phyloP scores from a whole-genome alignment of 2,329 filamentous ascomycete species.

The Aspergillus calidoustus region DNA sequence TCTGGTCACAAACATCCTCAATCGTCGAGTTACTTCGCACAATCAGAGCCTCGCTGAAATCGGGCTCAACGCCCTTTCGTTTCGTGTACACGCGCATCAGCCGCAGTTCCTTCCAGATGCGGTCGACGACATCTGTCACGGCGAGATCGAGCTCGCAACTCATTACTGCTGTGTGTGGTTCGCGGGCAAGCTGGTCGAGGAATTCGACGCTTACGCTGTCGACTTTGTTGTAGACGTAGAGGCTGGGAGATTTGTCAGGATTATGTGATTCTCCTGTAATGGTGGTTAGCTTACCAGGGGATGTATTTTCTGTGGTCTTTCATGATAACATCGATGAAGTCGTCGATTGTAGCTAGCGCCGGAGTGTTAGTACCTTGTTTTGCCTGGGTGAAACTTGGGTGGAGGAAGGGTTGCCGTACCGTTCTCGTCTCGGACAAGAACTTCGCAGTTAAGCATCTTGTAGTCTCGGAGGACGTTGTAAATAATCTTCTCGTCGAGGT shows the following conservation, averaged over 20 bases:
- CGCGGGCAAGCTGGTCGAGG: constrained; percentile 86
- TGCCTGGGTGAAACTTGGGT: background rate
- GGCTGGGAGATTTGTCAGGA: constrained; percentile 46
- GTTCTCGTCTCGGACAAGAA: constrained; percentile 91
- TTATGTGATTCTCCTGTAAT: background rate
- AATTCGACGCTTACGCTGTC: constrained; percentile 93
- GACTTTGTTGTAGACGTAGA: constrained; percentile 99
- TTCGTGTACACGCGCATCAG: constrained; percentile 96
- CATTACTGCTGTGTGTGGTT: constrained; percentile 96
- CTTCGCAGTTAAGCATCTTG: constrained; percentile 97
- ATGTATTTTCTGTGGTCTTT: constrained; percentile 99
- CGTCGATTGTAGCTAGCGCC: constrained; percentile 79
- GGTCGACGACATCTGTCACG: constrained; percentile 88
- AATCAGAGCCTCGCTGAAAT: constrained; percentile 90
- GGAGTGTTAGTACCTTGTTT: constrained; percentile 1
- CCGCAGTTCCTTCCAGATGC: constrained; percentile 90
- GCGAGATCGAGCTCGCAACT: constrained; percentile 94
- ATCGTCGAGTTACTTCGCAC: constrained; percentile 86
- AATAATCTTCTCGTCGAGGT: constrained; percentile 96
- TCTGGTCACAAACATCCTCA: constrained; percentile 95
- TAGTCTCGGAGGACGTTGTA: constrained; percentile 98
- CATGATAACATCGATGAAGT: constrained; percentile 99
- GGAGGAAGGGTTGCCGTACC: constrained; percentile 45
- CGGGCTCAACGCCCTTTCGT: constrained; percentile 82
- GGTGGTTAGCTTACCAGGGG: constrained; percentile 56